phyloP scores from a whole-genome alignment of 768 basidiomycete species.

The Boletus sp. region DNA sequence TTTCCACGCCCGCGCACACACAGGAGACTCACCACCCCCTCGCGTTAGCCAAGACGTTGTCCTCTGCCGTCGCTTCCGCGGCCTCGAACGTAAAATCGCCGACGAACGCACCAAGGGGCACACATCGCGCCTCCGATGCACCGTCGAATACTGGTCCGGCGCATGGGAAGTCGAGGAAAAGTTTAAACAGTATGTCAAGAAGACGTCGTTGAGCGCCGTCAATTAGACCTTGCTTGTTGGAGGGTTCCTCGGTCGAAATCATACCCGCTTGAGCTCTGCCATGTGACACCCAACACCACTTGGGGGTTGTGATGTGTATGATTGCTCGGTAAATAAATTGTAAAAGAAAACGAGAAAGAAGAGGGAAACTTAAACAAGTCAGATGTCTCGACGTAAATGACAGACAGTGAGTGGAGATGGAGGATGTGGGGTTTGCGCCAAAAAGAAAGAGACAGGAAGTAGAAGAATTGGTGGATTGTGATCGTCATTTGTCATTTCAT shows the following conservation, averaged over 20 bases:
- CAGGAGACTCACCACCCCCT: not conserved
- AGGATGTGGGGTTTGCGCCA: not conserved
- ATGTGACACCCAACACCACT: not conserved
- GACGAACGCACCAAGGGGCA: slow-evolving; percentile 51
- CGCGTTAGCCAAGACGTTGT: slow-evolving; percentile 70
- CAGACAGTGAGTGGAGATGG: not conserved
- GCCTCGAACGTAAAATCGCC: slow-evolving; percentile 73
- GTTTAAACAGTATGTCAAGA: slow-evolving; percentile 36
- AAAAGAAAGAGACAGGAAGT: not conserved
- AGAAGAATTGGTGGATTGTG: not conserved
- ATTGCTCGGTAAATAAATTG: slow-evolving; percentile 4
- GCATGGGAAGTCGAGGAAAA: slow-evolving; percentile 97
- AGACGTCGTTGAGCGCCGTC: not conserved
- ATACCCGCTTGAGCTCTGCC: not conserved
- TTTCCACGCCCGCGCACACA: no score
- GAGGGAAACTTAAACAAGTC: slow-evolving; percentile 2
- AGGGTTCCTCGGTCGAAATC: not conserved
- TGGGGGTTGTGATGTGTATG: not conserved
- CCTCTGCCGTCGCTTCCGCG: slow-evolving; percentile 74
- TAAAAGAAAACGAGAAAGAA: not conserved
- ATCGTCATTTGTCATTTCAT: slow-evolving; percentile 6
- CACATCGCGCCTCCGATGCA: slow-evolving; percentile 59
- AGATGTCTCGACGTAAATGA: slow-evolving; percentile 24
- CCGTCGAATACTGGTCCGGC: slow-evolving; percentile 83
- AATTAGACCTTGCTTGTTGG: not conserved